Evolutionary conservation across 768 basidiomycete genomes (phyloP), one percentile per base, ranked within the genome.

Genomic region (Phylloporus scabripes): DNA sequence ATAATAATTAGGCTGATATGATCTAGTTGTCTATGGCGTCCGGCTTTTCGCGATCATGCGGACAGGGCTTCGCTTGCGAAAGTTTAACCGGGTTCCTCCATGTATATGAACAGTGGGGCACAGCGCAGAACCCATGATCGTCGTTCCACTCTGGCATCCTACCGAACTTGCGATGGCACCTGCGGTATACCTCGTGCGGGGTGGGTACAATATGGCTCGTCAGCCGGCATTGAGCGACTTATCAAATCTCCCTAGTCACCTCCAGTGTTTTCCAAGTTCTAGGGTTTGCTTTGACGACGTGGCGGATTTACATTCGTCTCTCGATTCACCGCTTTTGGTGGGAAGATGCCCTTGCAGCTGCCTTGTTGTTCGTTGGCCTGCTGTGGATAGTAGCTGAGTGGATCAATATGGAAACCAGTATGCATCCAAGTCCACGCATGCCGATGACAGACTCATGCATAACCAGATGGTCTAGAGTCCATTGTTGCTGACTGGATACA

Each of bases 401-500:
- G 24, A 26, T 26, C 24, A 26, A 6, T 6, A 4, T 26, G 7
- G 1, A 28, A 28, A 41, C 37, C 1, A 5, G 59, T 59, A 44
- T 20, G 57, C 6, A 26, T 43, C 11, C 14, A 9, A 20, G 17
- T 15, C 26, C 14, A 5, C 32, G 15, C 17, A 29, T 21, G 12
- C 14, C 28, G 12, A 39, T 45, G 12, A 1, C 20, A 20, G 18
- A 38, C 14, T 23, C 20, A 37, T 43, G 49, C 33, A 49, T 21
- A 15, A 32, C n/a, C 39, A 58, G 57, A 46, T 29, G 42, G 43
- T 14, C 41, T 45, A 20, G 28, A 43, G 8, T 58, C 56, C 32
- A 46, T 43, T 14, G 21, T 51, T 34, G 31, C 18, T 32, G 18
- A 10, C 8, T 58, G 56, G 56, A 53, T 54, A 14, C 49, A 58